Evolutionary conservation across 768 basidiomycete genomes (phyloP), one percentile per base, ranked within the genome.

Genomic region (Russula sp.): DNA sequence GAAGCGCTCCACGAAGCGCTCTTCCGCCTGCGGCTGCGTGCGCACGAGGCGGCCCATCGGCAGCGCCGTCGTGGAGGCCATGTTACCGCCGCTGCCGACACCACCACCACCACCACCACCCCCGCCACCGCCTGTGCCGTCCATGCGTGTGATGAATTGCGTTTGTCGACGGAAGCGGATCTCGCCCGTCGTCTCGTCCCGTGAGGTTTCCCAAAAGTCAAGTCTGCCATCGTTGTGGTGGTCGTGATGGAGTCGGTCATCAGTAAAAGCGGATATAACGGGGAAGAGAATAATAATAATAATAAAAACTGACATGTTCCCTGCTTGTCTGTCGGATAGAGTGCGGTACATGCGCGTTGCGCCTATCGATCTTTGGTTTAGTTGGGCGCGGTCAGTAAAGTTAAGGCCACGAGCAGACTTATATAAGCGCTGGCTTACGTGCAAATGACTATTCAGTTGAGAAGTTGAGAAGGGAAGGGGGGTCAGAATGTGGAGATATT

Each of bases 141-240:
- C 55, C 14, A 18, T 48, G 18, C 41, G 56, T 2, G 39, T 34
- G 45, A 65, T 29, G 18, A 53, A 29, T 13, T 65, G 64, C 6
- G 64, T 65, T 56, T 64, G 65, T 6, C 65, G 65, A 22, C 65
- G 56, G 58, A 65, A 65, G 25, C 65, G 65, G 35, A 65, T 64
- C 45, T 65, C 65, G 10, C 65, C 65, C n/a, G 65, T 65, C 32
- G 46, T 55, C 18, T 58, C 62, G 29, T 65, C 60, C 7, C 56
- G 51, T 18, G 65, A 64, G 6, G 56, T 59, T 39, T 65, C 65
- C 65, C 65, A 65, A 41, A 65, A 65, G 51, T 65, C 65, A 18
- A 65, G 62, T 22, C 65, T 65, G 48, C n/a, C n/a, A n/a, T n/a
- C n/a, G n/a, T n/a, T n/a, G n/a, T n/a, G n/a, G n/a, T n/a, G n/a